Base-by-base conservation (phyloP, 352 stramenopile species). In the Thalassiosira mediterranea region DNA sequence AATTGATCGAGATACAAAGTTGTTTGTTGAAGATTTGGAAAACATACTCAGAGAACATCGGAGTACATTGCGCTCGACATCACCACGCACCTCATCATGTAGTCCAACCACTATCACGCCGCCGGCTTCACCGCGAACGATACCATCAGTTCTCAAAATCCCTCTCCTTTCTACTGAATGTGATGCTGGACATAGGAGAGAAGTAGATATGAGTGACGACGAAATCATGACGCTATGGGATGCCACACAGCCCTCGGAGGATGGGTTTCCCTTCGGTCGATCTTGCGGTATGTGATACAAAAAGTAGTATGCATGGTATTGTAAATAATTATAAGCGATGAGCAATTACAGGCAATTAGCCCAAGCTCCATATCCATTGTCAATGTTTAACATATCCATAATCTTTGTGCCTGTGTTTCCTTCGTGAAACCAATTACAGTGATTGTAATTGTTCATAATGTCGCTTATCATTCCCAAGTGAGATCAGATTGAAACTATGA, bases 21-120 rank as follows among this genome's bases (percentile, higher is more conserved):
- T 26, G 7, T 74, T 60, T 54, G 37, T 74, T 34, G 23, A 47
- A 3, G 64, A 74, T 59, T 11, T 48, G 15, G 29, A 25, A 23
- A 32, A 29, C 37, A 25, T 66, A n/a, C 5, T 74, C 1, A 44
- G 31, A 11, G 31, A 42, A 51, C 26, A 73, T 44, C 8, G 8
- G 15, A 44, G 8, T 44, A 44, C 37, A 15, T 15, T 8, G 37
- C 15, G 37, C 37, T 63, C 23, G 23, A 52, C 31, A 38, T 46
- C 60, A 10, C 11, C 29, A 37, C 11, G 21, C n/a, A 49, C 32
- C 15, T 42, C 29, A 44, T 5, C 47, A 19, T 25, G 37, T 31
- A 48, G 13, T 66, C 44, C 28, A 21, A 74, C 23, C 10, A 61
- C 29, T 32, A 59, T 74, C 29, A 74, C 64, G 54, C 64, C 64